Evolutionary conservation across 2,329 filamentous ascomycete species (phyloP), one percentile per base, ranked within the genome.

Genomic region (Xylaria sp.): DNA sequence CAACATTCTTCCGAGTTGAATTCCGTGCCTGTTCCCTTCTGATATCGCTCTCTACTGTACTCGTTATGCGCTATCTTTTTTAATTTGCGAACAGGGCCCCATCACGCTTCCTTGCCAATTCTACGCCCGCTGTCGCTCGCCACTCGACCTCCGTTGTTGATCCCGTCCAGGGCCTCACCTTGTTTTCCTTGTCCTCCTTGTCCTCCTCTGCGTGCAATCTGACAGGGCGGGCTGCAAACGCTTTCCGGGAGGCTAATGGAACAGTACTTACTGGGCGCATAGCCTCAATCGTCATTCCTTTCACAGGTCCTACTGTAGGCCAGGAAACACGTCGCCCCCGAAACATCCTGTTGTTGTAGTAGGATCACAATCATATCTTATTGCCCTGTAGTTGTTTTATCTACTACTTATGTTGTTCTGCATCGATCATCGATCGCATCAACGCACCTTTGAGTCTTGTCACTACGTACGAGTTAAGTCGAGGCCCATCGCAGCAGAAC

Each of bases 361-460:
- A 10, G 64, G 66, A 68, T 38, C 27, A 41, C 54, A 49, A 52
- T 67, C 58, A 54, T n/a, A 57, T 21, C 25, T 52, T 33, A 43
- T 62, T 67, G 65, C 61, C 25, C 29, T 38, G 57, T 63, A 55
- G 54, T 63, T 61, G 63, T 66, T 67, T 66, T 64, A 37, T 66
- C 64, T 48, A 19, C 19, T 13, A 35, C n/a, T n/a, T n/a, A n/a
- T 15, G 27, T 56, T 60, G 11, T 48, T 21, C 15, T 29, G 4
- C 27, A 13, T 27, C 54, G 4, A 51, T 29, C 27, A 13, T 27
- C 54, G 4, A 51, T 29, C 9, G 54, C 25, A 38, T 33, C 58
- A 62, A 52, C 43, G 57, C 67, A 54, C 38, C 43, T 27, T n/a
- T 47, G 58, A 54, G 46, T 54, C 62, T 47, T n/a, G n/a, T n/a